Percentiles rank a stretch among this genome's conserved stretches.
phyloP scores from a whole-genome alignment of 352 stramenopile species.

The Pythium biforme region DNA sequence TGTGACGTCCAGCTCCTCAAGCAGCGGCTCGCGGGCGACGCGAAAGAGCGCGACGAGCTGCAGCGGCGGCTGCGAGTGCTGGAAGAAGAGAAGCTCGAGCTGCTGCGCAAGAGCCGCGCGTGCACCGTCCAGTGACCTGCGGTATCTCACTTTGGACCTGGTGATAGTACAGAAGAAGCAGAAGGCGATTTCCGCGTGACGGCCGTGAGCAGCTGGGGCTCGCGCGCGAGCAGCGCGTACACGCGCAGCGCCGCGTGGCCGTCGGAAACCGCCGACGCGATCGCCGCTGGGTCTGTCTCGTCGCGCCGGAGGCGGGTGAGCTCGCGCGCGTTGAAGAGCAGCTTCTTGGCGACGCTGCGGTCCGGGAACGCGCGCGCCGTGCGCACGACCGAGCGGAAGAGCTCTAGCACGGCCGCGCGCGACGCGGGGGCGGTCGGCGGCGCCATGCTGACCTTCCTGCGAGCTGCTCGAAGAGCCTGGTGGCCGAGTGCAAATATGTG shows the following conservation, averaged over 20 bases:
- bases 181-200: conserved; percentile 54
- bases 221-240: conserved; percentile 50
- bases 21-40: conserved; percentile 41
- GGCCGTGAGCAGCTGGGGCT: conserved; percentile 43
- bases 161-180: too few relatives aligned
- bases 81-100: conserved; percentile 57
- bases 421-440: neutral
- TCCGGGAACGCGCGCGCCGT: conserved; percentile 54
- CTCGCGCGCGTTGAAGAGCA: conserved; percentile 74
- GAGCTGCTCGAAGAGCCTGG: too few relatives aligned
- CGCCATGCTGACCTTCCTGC: too few relatives aligned
- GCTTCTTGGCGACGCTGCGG: conserved; percentile 62
- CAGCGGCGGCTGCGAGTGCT: conserved; percentile 45
- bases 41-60: conserved; percentile 55
- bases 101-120: conserved; percentile 54
- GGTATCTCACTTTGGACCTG: too few relatives aligned
- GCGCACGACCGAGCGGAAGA: conserved; percentile 59
- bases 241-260: conserved; percentile 58
- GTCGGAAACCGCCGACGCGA: conserved; percentile 47
- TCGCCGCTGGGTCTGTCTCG: conserved; percentile 39
- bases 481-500: too few relatives aligned
- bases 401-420: conserved; percentile 45
- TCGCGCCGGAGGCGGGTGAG: conserved; percentile 56
- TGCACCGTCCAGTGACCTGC: conserved; percentile 45
- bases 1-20: conserved; percentile 40